These are phyloP conservation scores for Bjerkandera adusta DNA, from an alignment of 1,284 basidiomycete genomes.

Conservation along the genomic window DNA sequence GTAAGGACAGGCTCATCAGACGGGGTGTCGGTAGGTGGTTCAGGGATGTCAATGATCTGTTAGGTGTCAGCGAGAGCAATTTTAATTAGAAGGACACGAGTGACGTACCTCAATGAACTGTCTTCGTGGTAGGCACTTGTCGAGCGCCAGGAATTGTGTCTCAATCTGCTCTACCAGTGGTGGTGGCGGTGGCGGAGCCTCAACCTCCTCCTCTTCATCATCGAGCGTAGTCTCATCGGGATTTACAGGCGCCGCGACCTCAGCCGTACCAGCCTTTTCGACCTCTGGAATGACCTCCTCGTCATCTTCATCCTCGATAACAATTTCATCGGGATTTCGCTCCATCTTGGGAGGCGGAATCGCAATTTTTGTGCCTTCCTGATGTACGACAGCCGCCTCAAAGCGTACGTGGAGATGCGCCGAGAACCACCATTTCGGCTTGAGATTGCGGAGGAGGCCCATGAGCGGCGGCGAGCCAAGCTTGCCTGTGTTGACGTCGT, in stretches of 20 bases:
- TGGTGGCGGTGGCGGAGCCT: constrained; percentile 6
- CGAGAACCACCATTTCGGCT: constrained; percentile 93
- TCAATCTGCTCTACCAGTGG: constrained; percentile 16
- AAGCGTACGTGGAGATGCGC: constrained; percentile 92
- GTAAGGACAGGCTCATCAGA: constrained; percentile 39
- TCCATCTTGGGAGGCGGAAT: neutral
- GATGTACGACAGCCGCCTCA: constrained; percentile 69
- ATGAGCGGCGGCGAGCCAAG: constrained; percentile 92
- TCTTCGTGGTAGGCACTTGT: constrained; percentile 85
- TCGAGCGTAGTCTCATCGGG: constrained; percentile 45
- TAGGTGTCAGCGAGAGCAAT: neutral
- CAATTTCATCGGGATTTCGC: constrained; percentile 66
- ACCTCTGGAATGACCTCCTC: constrained; percentile 10
- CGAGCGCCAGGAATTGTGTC: constrained; percentile 89
- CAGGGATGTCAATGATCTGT: constrained; percentile 71
- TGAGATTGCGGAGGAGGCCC: constrained; percentile 70
- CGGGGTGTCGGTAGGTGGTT: constrained; percentile 19
- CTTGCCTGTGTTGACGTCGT: constrained; percentile 69
- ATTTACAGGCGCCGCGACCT: constrained; percentile 16
- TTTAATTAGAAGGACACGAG: neutral
- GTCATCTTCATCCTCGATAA: constrained; percentile 55
- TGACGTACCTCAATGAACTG: constrained; percentile 81
- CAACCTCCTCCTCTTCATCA: constrained; percentile 32
- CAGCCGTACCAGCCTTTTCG: neutral
- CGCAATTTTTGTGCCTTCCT: neutral